Base-by-base conservation (phyloP, 2,329 filamentous ascomycete genomes). In the Cyphellophora attinorum region DNA sequence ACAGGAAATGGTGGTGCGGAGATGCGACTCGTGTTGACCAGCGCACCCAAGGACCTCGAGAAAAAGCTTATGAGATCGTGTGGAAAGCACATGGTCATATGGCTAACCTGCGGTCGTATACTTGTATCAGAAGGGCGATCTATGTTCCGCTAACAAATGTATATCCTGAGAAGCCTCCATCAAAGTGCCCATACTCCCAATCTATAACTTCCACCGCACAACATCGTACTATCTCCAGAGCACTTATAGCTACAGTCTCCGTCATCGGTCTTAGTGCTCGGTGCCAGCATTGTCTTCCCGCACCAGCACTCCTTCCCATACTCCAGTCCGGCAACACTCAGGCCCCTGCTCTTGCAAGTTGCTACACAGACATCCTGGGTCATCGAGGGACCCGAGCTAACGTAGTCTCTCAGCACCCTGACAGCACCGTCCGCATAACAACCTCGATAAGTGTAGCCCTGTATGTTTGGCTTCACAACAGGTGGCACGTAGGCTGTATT, bases 351-450 rank as follows among this genome's bases (percentile, higher is more conserved):
- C n/a, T 28, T 19, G 25, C 50, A 52, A 21, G 33, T 31, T 13
- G 33, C 15, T 6, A 45, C 35, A 29, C 47, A 72, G 5, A 41
- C 33, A 32, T 49, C 48, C 13, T 48, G 40, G 11, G 72, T 76
- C 49, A 72, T 47, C n/a, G n/a, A n/a, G 42, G 61, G 59, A 37
- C 76, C 68, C 13, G 65, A 54, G 50, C 70, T 64, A 37, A 52
- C 38, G 15, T 39, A 41, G 1, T 38, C 42, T 3, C 13, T 12
- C 30, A 41, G 25, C 8, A 31, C 38, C 31, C 37, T 42, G 35
- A 37, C 43, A 41, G 29, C 45, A 45, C 33, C 46, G 45, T 60
- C 56, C 8, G 44, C 33, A 54, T 57, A 68, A 52, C 66, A 70
- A 30, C 64, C 65, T 11, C 33, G 17, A 15, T 42, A 44, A 4